phyloP scores from a whole-genome alignment of 257 asterid genomes.

The Salvia rosmarinus region DNA sequence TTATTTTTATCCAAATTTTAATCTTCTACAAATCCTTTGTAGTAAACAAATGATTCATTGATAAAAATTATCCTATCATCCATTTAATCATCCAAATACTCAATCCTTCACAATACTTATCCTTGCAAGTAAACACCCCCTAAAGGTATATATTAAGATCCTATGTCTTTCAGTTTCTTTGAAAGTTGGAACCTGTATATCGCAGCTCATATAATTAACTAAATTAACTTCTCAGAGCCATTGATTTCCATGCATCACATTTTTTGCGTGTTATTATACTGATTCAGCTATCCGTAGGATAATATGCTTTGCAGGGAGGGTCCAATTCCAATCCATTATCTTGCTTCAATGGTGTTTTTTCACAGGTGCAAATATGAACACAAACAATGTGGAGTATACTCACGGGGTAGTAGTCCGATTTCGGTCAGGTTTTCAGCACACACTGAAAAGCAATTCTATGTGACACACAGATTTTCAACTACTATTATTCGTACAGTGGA shows the following conservation, averaged over 20 bases:
- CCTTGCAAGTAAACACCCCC: no score
- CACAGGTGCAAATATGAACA: slow-evolving; percentile 56
- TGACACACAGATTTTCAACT: slow-evolving; percentile 23
- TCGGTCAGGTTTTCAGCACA: slow-evolving; percentile 55
- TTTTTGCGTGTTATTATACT: not conserved
- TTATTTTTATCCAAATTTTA: no score
- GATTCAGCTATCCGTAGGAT: slow-evolving; percentile 8
- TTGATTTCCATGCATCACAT: not conserved
- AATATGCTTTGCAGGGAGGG: not conserved
- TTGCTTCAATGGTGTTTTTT: slow-evolving; percentile 13
- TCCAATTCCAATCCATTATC: not conserved
- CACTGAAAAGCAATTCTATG: not conserved
- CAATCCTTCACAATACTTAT: no score
- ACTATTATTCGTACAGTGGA: slow-evolving; percentile 54
- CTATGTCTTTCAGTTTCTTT: slow-evolving; percentile 1
- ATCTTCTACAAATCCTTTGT: no score
- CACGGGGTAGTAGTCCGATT: slow-evolving; percentile 70
- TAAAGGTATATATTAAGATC: slow-evolving; percentile 45
- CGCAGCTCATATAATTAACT: slow-evolving; percentile 7
- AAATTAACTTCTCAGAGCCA: slow-evolving; percentile 21
- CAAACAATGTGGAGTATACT: slow-evolving; percentile 51
- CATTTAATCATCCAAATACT: no score
- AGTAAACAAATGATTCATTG: no score
- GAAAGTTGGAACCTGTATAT: slow-evolving; percentile 9
- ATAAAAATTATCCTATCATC: no score